Evolutionary conservation across 306 rosid genomes (phyloP).

Genomic region (Fragaria vesca): DNA sequence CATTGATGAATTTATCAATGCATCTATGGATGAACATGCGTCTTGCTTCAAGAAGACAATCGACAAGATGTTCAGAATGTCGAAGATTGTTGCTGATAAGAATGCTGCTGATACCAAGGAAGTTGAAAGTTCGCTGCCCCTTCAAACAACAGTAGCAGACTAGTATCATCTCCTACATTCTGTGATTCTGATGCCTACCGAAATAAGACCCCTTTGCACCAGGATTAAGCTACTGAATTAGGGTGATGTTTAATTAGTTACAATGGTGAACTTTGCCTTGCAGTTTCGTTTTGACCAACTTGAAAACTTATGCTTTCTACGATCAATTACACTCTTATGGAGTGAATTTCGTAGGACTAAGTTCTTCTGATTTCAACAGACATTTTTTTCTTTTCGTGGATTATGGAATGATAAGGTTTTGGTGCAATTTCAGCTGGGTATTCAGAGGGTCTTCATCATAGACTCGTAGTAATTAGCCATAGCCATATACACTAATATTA

Average conservation of each 20-base stretch:
- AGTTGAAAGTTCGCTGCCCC: slow-evolving; percentile 77
- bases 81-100: slow-evolving; percentile 69
- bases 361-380: not conserved
- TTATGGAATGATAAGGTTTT: not conserved
- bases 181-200: not conserved
- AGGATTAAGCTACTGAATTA: not conserved
- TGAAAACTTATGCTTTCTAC: not conserved
- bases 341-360: not conserved
- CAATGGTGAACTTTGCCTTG: not conserved
- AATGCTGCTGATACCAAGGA: slow-evolving; percentile 48
- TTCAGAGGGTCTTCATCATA: not conserved
- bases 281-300: not conserved
- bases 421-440: not conserved
- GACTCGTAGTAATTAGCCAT: not conserved
- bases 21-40: slow-evolving; percentile 91
- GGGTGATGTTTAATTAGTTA: not conserved
- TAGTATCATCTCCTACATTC: slow-evolving; percentile 17
- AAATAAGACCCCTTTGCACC: not conserved
- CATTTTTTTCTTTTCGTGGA: not conserved
- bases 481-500: not conserved
- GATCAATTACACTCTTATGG: not conserved
- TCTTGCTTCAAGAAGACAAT: slow-evolving; percentile 80
- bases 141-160: slow-evolving; percentile 51
- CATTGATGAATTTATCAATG: slow-evolving; percentile 74
- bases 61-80: slow-evolving; percentile 81